Conservation (phyloP, 306 rosid species). For the Acmispon strigosus region DNA sequence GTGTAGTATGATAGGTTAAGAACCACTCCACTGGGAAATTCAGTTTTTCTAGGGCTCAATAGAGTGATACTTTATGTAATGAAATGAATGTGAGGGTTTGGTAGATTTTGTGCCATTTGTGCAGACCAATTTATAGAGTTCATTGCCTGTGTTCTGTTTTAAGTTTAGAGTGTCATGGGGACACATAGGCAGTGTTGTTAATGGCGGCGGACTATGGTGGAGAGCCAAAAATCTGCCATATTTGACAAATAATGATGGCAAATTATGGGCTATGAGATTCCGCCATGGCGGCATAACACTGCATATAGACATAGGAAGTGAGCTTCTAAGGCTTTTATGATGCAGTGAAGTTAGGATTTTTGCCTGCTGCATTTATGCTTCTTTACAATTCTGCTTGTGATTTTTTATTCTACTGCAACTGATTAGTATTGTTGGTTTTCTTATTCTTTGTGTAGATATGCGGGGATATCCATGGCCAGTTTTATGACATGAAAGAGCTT, state of each 20-base stretch:
- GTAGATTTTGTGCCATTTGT: no score
- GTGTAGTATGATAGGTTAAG: neutral
- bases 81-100: no score
- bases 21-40: neutral
- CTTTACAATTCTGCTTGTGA: neutral
- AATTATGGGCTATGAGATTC: no score
- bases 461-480: constrained; percentile 98
- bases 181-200: neutral
- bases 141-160: no score
- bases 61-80: no score
- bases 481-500: constrained; percentile 98
- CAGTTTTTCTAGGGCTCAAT: constrained; percentile 15
- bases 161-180: neutral
- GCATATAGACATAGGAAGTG: neutral
- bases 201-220: no score
- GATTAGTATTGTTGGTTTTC: neutral
- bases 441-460: constrained; percentile 60
- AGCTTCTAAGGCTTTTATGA: neutral
- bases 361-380: neutral
- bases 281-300: no score
- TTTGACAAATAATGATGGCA: no score
- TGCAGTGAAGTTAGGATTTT: neutral
- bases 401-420: constrained; percentile 5
- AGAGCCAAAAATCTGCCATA: no score
- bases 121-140: no score